Evolutionary conservation across 1,139 yeast species (phyloP).

Genomic region (Hansenula sp.): DNA sequence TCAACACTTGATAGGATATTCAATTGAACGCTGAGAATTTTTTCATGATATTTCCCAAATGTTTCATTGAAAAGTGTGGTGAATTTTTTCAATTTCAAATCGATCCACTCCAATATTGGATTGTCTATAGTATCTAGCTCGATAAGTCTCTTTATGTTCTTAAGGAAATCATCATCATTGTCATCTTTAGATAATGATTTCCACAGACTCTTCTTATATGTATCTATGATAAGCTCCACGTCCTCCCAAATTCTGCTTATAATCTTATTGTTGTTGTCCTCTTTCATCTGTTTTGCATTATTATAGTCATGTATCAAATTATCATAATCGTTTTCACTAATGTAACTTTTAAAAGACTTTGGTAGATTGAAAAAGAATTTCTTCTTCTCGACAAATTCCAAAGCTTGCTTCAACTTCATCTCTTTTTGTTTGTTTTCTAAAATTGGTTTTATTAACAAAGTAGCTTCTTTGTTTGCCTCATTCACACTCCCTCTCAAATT

Average conservation of each 20-base stretch:
- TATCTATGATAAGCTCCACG: slow-evolving; percentile 59
- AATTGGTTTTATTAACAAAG: slow-evolving; percentile 72
- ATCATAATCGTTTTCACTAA: slow-evolving; percentile 63
- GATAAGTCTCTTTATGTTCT: slow-evolving; percentile 52
- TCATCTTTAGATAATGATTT: slow-evolving; percentile 40
- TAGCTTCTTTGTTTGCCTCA: slow-evolving; percentile 48
- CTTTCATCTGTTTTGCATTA: slow-evolving; percentile 38
- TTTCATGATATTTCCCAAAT: slow-evolving; percentile 25
- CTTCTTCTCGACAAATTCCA: slow-evolving; percentile 60
- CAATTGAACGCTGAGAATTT: slow-evolving; percentile 31
- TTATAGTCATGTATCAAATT: slow-evolving; percentile 67
- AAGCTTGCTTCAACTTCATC: slow-evolving; percentile 51
- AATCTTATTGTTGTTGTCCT: slow-evolving; percentile 20
- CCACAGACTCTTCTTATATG: slow-evolving; percentile 63
- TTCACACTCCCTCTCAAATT: slow-evolving; percentile 44
- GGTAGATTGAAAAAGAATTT: slow-evolving; percentile 72
- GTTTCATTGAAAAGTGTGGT: slow-evolving; percentile 33
- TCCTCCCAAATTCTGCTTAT: slow-evolving; percentile 60
- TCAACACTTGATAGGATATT: slow-evolving; percentile 26
- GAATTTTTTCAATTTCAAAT: slow-evolving; percentile 39
- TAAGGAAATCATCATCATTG: slow-evolving; percentile 45
- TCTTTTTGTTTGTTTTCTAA: slow-evolving; percentile 60
- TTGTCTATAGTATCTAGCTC: slow-evolving; percentile 57
- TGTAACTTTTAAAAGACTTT: slow-evolving; percentile 44
- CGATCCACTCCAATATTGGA: slow-evolving; percentile 63